Evolutionary conservation across 441 rosid genomes (phyloP), one percentile per base, ranked within the genome.

Genomic region (Pelargonium cotyledonis): DNA sequence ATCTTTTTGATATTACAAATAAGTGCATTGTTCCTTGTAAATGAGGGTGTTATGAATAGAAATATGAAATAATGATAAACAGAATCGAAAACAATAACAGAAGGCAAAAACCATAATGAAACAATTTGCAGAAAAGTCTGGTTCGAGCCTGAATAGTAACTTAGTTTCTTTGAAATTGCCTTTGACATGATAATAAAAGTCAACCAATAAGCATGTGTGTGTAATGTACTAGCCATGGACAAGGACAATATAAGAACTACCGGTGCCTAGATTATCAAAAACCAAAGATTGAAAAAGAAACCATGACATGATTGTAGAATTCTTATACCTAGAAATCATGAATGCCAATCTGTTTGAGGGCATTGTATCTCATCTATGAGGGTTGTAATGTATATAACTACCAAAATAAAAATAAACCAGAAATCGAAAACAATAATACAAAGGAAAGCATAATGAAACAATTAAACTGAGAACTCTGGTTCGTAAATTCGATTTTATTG

Each of bases 401-500:
- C 15, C 18, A 14, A 51, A 12, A n/a, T 8, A 51, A 51, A 51
- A 15, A 18, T 53, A 55, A 55, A 15, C 23, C 3, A 16, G 18
- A 35, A 55, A 55, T 9, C 14, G 18, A 55, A 55, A 16, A 16
- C 18, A 16, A 16, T 4, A 6, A 21, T 1, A 4, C 8, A 47
- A 47, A 1, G 23, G 0, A 19, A 55, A 18, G 10, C 61, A 55
- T 16, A 51, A 51, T 35, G 40, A 74, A 75, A 77, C 77, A 71
- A 69, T 80, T 73, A 40, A 78, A 78, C 67, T 77, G 86, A 70
- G 78, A 82, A 63, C 95, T 88, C 80, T 84, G 90, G 77, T 84
- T 83, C 21, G 85, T 89, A 95, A 80, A 90, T 85, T 72, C 92
- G 74, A 70, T 95, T 92, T 97, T 96, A 95, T 72, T 91, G 40